Evolutionary conservation across 768 basidiomycete genomes (phyloP).

Genomic region (Mycena haematopus): DNA sequence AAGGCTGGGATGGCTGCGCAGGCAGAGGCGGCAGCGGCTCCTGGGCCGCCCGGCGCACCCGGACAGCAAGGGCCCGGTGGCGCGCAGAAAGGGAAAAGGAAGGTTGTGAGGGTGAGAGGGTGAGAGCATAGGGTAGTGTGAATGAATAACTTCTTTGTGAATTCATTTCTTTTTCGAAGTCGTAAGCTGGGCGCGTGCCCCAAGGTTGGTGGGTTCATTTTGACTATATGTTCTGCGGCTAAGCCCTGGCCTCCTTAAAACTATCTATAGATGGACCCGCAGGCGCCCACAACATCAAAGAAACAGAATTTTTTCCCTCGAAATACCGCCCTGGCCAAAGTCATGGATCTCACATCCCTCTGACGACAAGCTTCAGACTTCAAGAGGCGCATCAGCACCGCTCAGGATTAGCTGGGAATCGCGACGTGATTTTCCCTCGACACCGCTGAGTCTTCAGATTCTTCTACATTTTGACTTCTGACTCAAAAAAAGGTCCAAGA

Average conservation of each 20-base stretch:
- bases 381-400: too few species aligned
- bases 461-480: too few species aligned
- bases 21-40: constrained; percentile 56
- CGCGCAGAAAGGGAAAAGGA: constrained; percentile 76
- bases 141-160: constrained; percentile 5
- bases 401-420: too few species aligned
- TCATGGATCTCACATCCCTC: too few species aligned
- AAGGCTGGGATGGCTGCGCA: constrained; percentile 78
- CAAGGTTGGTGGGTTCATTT: background rate
- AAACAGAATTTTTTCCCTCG: too few species aligned
- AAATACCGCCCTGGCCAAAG: too few species aligned
- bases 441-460: too few species aligned
- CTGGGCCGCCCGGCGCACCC: constrained; percentile 39
- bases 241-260: too few species aligned
- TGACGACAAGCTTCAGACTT: too few species aligned
- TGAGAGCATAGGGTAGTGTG: constrained; percentile 31
- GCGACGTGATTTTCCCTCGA: too few species aligned
- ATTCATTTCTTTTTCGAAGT: background rate
- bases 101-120: constrained; percentile 77
- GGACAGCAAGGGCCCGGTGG: constrained; percentile 43
- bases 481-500: background rate
- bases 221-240: background rate
- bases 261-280: too few species aligned
- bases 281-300: too few species aligned
- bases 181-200: background rate